A percentile compares a stretch with the other conserved stretches of the same genome.
Evolutionary conservation across 2,329 filamentous ascomycete genomes (phyloP).

Genomic region (Aspergillus caelatus): DNA sequence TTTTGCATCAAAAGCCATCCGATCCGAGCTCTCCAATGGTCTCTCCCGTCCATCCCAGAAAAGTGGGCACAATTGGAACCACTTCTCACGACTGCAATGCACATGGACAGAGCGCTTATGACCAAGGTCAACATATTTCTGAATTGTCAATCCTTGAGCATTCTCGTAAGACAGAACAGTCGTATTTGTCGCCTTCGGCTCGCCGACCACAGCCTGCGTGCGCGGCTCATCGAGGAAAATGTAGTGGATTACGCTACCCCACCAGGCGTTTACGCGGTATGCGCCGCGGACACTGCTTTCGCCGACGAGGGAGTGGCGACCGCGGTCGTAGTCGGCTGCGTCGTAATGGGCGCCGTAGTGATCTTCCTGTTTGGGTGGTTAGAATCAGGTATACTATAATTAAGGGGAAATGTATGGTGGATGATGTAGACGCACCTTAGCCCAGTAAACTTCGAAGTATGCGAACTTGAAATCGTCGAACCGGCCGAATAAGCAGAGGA

Average conservation of each 20-base stretch:
- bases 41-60: conserved; percentile 53
- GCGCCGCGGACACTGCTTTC: conserved; percentile 58
- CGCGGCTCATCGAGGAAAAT: conserved; percentile 62
- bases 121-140: conserved; percentile 72
- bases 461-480: conserved; percentile 74
- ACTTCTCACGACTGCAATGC: conserved; percentile 66
- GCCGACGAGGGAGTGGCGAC: conserved; percentile 63
- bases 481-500: conserved; percentile 59
- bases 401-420: neutral
- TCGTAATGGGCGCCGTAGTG: conserved; percentile 62
- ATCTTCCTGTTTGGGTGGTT: conserved; percentile 52
- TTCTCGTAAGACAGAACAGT: conserved; percentile 75
- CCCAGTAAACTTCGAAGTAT: conserved; percentile 83
- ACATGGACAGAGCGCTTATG: conserved; percentile 72
- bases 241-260: conserved; percentile 61
- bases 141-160: conserved; percentile 71
- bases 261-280: conserved; percentile 61
- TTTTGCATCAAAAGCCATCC: conserved; percentile 52
- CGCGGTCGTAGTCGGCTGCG: conserved; percentile 59
- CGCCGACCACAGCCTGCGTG: conserved; percentile 58
- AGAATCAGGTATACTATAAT: neutral
- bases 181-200: conserved; percentile 71
- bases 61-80: conserved; percentile 63
- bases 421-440: conserved; percentile 52
- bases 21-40: conserved; percentile 49